Evolutionary conservation across 164 flowering plant species (phyloP).

Genomic region (Tinospora cordifolia): DNA sequence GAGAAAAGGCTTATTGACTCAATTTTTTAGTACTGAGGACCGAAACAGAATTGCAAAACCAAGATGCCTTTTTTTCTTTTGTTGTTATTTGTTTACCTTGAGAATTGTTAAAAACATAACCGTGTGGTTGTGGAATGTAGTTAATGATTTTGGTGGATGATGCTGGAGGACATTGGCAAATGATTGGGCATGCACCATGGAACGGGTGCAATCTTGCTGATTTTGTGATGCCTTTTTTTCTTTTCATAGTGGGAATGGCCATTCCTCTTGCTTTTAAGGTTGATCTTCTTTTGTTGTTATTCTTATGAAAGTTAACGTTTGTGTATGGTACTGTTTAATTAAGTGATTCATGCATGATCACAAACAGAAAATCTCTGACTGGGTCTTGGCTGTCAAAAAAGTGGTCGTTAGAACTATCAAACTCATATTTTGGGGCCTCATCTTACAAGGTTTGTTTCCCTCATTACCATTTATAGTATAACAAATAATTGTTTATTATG

Average conservation of each 20-base stretch:
- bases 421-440: constrained; percentile 77
- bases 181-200: constrained; percentile 91
- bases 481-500: too few relatives aligned
- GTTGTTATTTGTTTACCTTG: not conserved
- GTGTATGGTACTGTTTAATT: not conserved
- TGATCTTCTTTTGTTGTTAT: constrained; percentile 1
- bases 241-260: constrained; percentile 86
- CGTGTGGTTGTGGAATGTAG: constrained; percentile 25
- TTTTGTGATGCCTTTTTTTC: constrained; percentile 91
- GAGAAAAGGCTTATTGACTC: too few relatives aligned
- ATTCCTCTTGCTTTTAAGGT: constrained; percentile 87
- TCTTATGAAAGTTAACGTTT: not conserved
- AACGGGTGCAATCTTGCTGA: constrained; percentile 89
- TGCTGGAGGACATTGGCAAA: constrained; percentile 83
- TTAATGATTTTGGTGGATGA: constrained; percentile 92
- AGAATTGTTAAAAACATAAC: too few relatives aligned
- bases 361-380: constrained; percentile 45
- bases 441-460: constrained; percentile 61
- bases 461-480: constrained; percentile 1
- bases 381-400: constrained; percentile 34
- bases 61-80: too few relatives aligned
- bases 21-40: too few relatives aligned
- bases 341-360: constrained; percentile 5
- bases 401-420: constrained; percentile 59
- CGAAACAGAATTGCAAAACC: too few relatives aligned